A percentile compares a stretch with the other conserved stretches of the same genome.
Evolutionary conservation across 2,329 filamentous ascomycete species (phyloP).

Genomic region (Xylaria arbuscula): DNA sequence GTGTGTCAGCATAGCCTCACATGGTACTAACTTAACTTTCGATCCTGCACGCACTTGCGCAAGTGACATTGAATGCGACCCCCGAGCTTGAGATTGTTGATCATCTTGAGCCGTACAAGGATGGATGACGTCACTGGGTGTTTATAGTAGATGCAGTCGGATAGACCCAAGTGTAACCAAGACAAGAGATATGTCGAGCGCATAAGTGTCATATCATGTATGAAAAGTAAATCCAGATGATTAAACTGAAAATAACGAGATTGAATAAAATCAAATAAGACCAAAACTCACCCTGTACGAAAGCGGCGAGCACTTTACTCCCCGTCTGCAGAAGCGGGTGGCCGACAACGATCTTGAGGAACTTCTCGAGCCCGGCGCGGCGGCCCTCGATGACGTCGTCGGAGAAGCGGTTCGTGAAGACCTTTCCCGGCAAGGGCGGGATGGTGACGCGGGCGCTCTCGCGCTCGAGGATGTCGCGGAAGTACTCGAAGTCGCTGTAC

Average conservation of each 20-base stretch:
- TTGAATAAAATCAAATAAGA: too few species aligned
- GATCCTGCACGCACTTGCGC: not conserved
- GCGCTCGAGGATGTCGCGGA: constrained; percentile 96
- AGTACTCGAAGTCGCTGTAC: constrained; percentile 99
- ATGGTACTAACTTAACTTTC: not conserved
- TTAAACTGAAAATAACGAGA: too few species aligned
- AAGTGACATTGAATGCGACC: too few species aligned
- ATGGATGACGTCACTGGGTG: not conserved
- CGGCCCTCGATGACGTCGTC: constrained; percentile 98
- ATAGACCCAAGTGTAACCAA: not conserved
- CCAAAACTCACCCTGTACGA: constrained; percentile 83
- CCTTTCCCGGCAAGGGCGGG: constrained; percentile 93
- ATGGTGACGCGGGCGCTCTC: constrained; percentile 95
- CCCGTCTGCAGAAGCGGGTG: constrained; percentile 97
- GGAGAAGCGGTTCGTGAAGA: constrained; percentile 97
- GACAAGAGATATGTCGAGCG: not conserved
- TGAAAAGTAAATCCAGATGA: not conserved
- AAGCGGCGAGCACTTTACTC: constrained; percentile 94
- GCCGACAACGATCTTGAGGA: constrained; percentile 96
- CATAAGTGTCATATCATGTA: not conserved
- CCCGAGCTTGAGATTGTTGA: not conserved
- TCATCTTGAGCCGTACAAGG: not conserved
- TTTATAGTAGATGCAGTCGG: not conserved
- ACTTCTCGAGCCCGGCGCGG: constrained; percentile 90
- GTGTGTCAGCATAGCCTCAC: constrained; percentile 14